phyloP scores from a whole-genome alignment of 257 asterid species.

The Petunia axillaris region DNA sequence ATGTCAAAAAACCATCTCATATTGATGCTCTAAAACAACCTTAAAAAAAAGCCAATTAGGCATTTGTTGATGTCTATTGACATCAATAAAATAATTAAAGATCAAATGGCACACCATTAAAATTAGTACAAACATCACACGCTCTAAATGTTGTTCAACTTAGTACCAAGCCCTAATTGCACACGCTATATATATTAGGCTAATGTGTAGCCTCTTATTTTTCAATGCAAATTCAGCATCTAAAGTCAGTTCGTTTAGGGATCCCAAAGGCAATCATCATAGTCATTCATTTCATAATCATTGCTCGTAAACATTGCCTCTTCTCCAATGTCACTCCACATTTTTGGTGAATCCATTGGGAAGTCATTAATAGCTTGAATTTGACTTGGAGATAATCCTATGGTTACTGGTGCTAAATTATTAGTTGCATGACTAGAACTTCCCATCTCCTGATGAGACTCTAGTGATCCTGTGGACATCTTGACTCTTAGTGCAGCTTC shows the following conservation, averaged over 20 bases:
- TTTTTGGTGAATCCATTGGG: constrained; percentile 47
- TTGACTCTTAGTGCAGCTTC: constrained; percentile 31
- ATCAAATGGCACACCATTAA: not conserved
- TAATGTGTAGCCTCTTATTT: not conserved
- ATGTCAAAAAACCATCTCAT: not conserved
- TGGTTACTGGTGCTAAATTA: constrained; percentile 24
- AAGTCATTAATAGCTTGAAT: constrained; percentile 46
- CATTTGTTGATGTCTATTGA: not conserved
- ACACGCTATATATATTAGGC: not conserved
- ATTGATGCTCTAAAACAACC: not conserved
- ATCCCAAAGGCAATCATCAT: constrained; percentile 38
- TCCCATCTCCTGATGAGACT: not conserved
- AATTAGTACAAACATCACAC: not conserved
- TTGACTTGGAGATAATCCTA: constrained; percentile 41
- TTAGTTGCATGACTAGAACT: not conserved
- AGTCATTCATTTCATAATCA: constrained; percentile 26
- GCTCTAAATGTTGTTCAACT: not conserved
- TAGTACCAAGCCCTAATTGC: not conserved
- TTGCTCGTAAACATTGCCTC: not conserved
- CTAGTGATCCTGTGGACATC: not conserved
- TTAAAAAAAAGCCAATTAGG: not conserved
- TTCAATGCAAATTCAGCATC: not conserved
- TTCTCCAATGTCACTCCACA: constrained; percentile 29
- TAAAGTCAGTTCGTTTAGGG: not conserved
- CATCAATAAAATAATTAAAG: not conserved